Evolutionary conservation across 768 basidiomycete genomes (phyloP).

Genomic region (Lentinus tigrinus): DNA sequence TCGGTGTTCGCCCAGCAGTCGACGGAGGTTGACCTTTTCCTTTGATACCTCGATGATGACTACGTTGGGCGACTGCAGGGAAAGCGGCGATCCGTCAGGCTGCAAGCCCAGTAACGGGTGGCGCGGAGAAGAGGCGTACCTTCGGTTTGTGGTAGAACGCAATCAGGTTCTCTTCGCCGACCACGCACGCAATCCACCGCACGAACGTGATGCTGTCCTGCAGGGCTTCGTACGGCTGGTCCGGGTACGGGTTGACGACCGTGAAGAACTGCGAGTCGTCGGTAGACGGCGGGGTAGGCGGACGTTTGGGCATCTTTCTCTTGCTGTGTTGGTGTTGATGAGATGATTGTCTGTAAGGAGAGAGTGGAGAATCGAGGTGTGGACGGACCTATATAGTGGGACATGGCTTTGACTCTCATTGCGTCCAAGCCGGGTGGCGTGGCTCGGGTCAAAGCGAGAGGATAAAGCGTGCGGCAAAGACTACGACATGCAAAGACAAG

Average conservation of each 20-base stretch:
- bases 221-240: conserved; percentile 39
- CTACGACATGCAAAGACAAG: no score
- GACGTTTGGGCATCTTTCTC: conserved; percentile 42
- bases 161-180: conserved; percentile 36
- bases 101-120: background rate
- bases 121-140: conserved; percentile 26
- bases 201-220: conserved; percentile 39
- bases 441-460: background rate
- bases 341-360: background rate
- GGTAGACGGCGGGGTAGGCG: conserved; percentile 36
- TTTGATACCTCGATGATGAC: conserved; percentile 44
- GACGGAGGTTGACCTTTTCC: conserved; percentile 28
- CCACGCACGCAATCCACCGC: conserved; percentile 44
- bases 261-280: conserved; percentile 44
- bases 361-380: background rate
- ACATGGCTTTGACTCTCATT: background rate
- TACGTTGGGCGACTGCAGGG: conserved; percentile 39
- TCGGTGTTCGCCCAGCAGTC: conserved; percentile 42
- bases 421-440: background rate
- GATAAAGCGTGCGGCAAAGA: background rate
- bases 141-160: conserved; percentile 45
- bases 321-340: background rate
- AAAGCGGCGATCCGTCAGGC: background rate
- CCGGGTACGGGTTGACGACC: conserved; percentile 45
- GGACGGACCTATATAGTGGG: background rate